Percentiles rank a stretch among this genome's conserved stretches.
phyloP scores from a whole-genome alignment of 2,329 filamentous ascomycete genomes.

The Cryoendolithus antarcticus region DNA sequence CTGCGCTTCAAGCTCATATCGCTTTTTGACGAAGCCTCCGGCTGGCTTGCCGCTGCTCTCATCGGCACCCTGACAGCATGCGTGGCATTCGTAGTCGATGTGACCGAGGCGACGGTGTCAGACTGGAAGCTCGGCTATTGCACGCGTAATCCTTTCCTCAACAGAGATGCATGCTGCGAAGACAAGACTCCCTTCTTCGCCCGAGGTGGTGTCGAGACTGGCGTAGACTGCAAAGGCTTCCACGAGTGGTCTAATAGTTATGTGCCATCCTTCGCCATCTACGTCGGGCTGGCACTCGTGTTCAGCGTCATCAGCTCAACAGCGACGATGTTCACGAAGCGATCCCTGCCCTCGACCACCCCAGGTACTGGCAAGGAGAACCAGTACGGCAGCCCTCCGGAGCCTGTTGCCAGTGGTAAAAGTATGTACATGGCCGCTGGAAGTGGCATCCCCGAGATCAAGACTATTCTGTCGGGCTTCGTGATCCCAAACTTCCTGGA shows the following conservation, averaged over 20 bases:
- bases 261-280: constrained; percentile 33
- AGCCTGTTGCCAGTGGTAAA: constrained; percentile 29
- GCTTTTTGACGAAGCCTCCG: constrained; percentile 39
- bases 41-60: constrained; percentile 43
- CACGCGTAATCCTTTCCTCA: constrained; percentile 31
- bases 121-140: constrained; percentile 50
- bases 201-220: constrained; percentile 11
- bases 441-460: constrained; percentile 50
- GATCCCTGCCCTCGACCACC: constrained; percentile 32
- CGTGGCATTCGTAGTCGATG: constrained; percentile 44
- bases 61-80: constrained; percentile 44
- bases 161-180: constrained; percentile 39
- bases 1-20: constrained; percentile 29
- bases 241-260: constrained; percentile 32
- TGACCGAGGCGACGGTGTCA: constrained; percentile 41
- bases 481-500: constrained; percentile 46
- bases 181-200: constrained; percentile 20
- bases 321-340: constrained; percentile 39
- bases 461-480: constrained; percentile 48
- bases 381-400: constrained; percentile 7
- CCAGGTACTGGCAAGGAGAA: constrained; percentile 22
- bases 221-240: constrained; percentile 29
- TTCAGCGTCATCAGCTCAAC: constrained; percentile 39
- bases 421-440: constrained; percentile 48
- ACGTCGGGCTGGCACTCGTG: constrained; percentile 36